A percentile compares a stretch with the other conserved stretches of the same genome.
Evolutionary conservation across 2,329 filamentous ascomycete species (phyloP).

Genomic region (Penicillium hordei): DNA sequence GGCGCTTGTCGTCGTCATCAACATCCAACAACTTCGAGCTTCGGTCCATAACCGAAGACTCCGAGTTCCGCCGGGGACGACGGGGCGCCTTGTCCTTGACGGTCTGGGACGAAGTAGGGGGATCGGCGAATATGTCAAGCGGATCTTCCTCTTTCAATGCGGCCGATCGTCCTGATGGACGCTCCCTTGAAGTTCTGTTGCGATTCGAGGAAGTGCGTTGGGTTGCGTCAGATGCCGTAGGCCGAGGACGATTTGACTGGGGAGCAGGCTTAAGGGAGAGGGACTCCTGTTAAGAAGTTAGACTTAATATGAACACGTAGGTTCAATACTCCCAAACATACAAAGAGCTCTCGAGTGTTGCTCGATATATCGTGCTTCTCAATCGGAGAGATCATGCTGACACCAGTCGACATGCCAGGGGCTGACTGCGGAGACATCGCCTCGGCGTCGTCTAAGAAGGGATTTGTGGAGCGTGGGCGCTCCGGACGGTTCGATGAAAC

Average conservation of each 20-base stretch:
- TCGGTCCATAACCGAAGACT: conserved; percentile 60
- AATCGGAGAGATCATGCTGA: conserved; percentile 32
- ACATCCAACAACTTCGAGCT: conserved; percentile 47
- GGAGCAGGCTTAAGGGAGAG: conserved; percentile 36
- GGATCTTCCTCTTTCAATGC: conserved; percentile 30
- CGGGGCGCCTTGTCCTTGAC: conserved; percentile 15
- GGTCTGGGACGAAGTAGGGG: conserved; percentile 32
- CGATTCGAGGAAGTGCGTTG: conserved; percentile 27
- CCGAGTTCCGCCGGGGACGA: conserved; percentile 60
- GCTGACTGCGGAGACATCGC: conserved; percentile 38
- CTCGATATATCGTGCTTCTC: conserved; percentile 45
- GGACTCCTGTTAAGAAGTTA: conserved; percentile 35
- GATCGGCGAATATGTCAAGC: conserved; percentile 53
- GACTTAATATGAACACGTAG: not conserved
- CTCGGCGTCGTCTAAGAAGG: conserved; percentile 57
- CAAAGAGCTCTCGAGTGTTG: conserved; percentile 59
- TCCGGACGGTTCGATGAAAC: conserved; percentile 38
- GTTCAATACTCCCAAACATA: conserved; percentile 43
- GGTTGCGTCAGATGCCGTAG: conserved; percentile 33
- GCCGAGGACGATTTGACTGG: conserved; percentile 40
- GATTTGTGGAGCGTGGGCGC: conserved; percentile 60
- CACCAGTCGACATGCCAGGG: conserved; percentile 25
- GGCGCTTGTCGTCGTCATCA: conserved; percentile 52
- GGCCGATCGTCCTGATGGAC: conserved; percentile 22
- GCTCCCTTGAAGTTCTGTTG: conserved; percentile 29